Percentiles rank a stretch among this genome's conserved stretches.
These are phyloP conservation scores for Ustilago esculenta DNA, from an alignment of 1,284 basidiomycete species.

Conservation along the genomic window DNA sequence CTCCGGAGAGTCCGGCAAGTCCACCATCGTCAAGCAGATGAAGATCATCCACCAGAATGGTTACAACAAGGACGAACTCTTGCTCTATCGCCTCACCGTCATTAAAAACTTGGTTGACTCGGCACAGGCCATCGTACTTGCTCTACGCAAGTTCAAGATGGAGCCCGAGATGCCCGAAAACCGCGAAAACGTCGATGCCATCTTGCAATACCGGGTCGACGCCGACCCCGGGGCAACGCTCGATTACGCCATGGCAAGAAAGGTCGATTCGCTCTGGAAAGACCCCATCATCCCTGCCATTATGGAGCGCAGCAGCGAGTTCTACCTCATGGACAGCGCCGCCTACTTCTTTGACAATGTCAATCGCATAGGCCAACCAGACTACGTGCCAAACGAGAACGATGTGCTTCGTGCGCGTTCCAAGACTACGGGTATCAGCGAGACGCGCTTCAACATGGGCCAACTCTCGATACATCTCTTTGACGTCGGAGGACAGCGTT, in stretches of 20 bases:
- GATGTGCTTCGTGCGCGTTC: conserved; percentile 88
- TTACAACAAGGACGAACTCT: conserved; percentile 82
- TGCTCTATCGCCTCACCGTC: conserved; percentile 81
- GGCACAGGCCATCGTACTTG: conserved; percentile 85
- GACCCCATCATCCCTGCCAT: conserved; percentile 87
- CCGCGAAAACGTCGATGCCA: conserved; percentile 73
- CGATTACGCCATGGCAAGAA: conserved; percentile 72
- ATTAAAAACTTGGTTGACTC: conserved; percentile 70
- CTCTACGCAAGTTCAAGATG: conserved; percentile 87
- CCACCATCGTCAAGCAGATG: conserved; percentile 98
- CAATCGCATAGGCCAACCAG: conserved; percentile 78
- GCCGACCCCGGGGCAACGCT: conserved; percentile 66
- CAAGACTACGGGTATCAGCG: conserved; percentile 92
- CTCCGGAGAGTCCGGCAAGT: conserved; percentile 89
- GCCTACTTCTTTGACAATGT: conserved; percentile 91
- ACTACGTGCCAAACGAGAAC: conserved; percentile 85
- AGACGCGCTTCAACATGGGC: conserved; percentile 74
- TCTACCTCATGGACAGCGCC: conserved; percentile 96
- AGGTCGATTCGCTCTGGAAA: conserved; percentile 85
- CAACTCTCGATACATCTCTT: conserved; percentile 68
- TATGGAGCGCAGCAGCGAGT: conserved; percentile 86
- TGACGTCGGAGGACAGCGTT: conserved; percentile 64
- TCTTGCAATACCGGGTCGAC: conserved; percentile 61
- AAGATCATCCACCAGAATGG: conserved; percentile 98
- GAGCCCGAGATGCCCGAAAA: conserved; percentile 83